Percentiles rank a stretch among this genome's conserved stretches.
Conservation (phyloP, 768 basidiomycete species). For the Lentinula detonsa region DNA sequence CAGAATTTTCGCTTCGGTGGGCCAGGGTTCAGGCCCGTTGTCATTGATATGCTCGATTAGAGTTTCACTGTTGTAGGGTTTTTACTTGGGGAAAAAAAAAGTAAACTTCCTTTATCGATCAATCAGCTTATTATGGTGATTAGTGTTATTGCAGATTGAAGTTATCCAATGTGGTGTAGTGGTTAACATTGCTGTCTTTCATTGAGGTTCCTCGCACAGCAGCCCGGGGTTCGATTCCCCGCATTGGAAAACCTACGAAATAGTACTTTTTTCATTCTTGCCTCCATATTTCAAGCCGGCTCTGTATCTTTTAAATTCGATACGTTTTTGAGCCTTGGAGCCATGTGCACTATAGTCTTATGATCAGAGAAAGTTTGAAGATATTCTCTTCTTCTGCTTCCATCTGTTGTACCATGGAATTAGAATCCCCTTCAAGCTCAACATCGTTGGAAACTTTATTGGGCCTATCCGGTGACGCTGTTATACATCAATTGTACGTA, state of each 20-base stretch:
- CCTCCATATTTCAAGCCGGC: neutral
- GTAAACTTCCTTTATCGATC: neutral
- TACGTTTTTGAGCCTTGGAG: too few species aligned
- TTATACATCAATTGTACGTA: neutral
- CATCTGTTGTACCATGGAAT: neutral
- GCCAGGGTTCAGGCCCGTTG: constrained; percentile 34
- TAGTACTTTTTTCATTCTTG: neutral
- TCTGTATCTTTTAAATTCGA: neutral
- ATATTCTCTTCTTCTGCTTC: neutral
- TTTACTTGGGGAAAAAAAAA: too few species aligned
- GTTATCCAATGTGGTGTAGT: constrained; percentile 4
- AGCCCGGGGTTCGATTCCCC: constrained; percentile 7
- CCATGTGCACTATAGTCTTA: neutral
- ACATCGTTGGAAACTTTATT: neutral
- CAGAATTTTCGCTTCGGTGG: constrained; percentile 27
- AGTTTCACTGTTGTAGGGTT: neutral
- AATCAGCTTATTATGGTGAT: neutral
- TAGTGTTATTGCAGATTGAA: too few species aligned
- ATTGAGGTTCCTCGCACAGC: neutral
- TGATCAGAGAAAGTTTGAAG: neutral
- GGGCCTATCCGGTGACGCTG: neutral
- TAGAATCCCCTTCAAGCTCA: neutral
- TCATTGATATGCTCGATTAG: constrained; percentile 36
- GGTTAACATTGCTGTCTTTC: constrained; percentile 5
- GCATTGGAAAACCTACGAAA: neutral